Base-by-base conservation (phyloP, 805 yeast species). In the Yamadazyma ubonensis region DNA sequence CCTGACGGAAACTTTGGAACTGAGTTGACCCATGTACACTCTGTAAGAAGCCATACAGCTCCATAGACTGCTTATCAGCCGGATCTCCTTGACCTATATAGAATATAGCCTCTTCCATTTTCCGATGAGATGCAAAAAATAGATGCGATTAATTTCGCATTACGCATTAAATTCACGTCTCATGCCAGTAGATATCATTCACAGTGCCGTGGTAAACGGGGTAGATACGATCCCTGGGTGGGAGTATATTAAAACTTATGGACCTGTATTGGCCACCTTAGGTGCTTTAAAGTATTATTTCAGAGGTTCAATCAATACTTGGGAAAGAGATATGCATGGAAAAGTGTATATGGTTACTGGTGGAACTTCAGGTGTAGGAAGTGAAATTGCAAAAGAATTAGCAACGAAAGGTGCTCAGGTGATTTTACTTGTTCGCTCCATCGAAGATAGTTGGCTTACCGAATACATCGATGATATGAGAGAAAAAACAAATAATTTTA, bases 241-340 rank as follows among this genome's bases (percentile, higher is more conserved):
- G 81, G 63, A 67, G 3, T 63, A 74, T 38, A 59, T 87, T 39
- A 78, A 75, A 47, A 51, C 53, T 5, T 79, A 75, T 47, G 82
- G 73, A 0, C 95, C 96, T 0, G 64, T 71, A 3, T 54, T 76
- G 0, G 63, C 71, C 0, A 62, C 61, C 0, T 54, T 75, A 0
- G 73, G 66, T 0, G 73, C 73, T 1, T 37, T 79, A 30, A 91
- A 91, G 58, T 78, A 77, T 57, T 87, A 85, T 65, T 81, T 85
- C 52, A 76, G 83, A 25, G 99, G 99, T 8, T 61, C 86, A 1
- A 50, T 75, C 15, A 93, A 91, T 62, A 85, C 89, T 0, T 91
- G 96, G 96, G 96, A 87, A 45, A 73, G 97, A 44, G 90, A 89
- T 48, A 63, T 91, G 57, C 96, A 93, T 56, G 97, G 98, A 1